These are phyloP conservation scores for Saturnispora serradocipensis DNA, from an alignment of 805 yeast species.

Conservation along the genomic window DNA sequence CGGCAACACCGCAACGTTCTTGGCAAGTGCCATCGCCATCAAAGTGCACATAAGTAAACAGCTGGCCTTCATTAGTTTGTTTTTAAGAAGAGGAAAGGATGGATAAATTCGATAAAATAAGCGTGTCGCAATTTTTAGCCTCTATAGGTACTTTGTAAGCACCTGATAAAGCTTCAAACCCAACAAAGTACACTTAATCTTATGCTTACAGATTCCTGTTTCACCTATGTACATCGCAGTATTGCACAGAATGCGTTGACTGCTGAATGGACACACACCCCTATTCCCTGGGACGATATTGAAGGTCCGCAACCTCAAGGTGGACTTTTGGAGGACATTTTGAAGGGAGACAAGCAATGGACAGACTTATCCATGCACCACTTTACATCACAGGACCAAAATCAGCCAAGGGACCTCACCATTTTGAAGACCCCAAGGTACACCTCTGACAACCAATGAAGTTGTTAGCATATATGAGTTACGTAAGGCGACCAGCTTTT, in stretches of 20 bases:
- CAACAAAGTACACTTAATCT: neutral
- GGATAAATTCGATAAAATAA: neutral
- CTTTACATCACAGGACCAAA: neutral
- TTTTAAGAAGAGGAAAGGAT: neutral
- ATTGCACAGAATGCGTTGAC: neutral
- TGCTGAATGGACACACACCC: neutral
- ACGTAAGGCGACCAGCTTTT: neutral
- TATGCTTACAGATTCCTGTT: neutral
- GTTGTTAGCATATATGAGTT: neutral
- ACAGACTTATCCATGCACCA: neutral
- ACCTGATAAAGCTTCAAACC: neutral
- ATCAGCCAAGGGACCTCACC: neutral
- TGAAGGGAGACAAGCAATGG: neutral
- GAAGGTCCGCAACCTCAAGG: neutral
- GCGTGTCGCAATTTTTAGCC: neutral
- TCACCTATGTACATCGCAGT: neutral
- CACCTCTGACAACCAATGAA: neutral
- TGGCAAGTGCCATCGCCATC: neutral
- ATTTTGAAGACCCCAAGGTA: neutral
- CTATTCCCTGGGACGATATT: conserved; percentile 5
- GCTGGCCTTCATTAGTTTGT: neutral
- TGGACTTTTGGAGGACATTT: neutral
- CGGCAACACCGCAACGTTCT: conserved; percentile 1
- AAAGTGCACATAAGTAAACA: neutral
- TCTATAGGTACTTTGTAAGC: neutral